These are phyloP conservation scores for Eucalyptus dawsonii DNA, from an alignment of 345 rosid genomes.

Conservation along the genomic window DNA sequence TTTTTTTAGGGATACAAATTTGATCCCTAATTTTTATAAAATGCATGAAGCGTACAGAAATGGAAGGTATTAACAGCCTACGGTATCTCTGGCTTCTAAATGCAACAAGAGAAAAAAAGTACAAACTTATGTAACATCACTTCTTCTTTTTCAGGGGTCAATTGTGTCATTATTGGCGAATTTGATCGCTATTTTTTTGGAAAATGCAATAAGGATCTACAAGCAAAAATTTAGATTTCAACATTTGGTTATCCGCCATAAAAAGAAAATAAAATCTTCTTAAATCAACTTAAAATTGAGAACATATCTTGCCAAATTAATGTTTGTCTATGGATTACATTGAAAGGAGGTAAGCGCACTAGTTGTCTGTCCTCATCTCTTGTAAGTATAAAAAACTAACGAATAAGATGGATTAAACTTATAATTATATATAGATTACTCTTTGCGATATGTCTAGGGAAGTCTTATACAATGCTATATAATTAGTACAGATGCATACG, in stretches of 20 bases:
- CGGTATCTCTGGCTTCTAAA: no score
- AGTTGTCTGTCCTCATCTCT: not conserved
- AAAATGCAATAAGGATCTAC: not conserved
- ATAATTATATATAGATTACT: not conserved
- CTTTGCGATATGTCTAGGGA: not conserved
- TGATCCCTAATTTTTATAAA: not conserved
- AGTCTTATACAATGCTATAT: not conserved
- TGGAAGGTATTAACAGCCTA: no score
- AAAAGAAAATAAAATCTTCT: no score
- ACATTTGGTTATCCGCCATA: not conserved
- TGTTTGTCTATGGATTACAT: no score
- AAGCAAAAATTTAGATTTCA: not conserved
- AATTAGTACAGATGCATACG: not conserved
- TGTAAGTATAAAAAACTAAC: not conserved
- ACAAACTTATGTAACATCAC: not conserved
- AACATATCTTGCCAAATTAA: no score
- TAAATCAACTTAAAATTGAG: no score
- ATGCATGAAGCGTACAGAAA: rapidly evolving
- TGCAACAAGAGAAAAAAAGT: no score
- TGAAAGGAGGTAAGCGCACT: no score
- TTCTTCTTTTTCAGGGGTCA: not conserved
- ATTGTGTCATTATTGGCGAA: not conserved
- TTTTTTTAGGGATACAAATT: not conserved
- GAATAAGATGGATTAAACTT: not conserved
- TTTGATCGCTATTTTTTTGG: not conserved